These are phyloP conservation scores for Quercus lobata DNA, from an alignment of 331 rosid species.

Conservation along the genomic window DNA sequence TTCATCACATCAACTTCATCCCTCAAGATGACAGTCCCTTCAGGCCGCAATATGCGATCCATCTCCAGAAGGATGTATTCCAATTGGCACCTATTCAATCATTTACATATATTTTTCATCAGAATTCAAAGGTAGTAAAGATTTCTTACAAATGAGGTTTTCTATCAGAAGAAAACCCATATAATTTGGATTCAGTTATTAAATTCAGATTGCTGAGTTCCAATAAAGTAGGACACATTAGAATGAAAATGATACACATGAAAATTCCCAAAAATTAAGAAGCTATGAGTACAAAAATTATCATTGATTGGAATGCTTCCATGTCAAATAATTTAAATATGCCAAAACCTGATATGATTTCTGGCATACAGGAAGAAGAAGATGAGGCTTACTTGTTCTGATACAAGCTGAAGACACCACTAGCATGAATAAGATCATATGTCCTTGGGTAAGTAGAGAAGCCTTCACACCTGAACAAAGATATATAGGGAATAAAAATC, in stretches of 20 bases:
- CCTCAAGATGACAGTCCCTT: conserved; percentile 71
- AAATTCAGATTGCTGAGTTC: background rate
- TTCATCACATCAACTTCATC: conserved; percentile 79
- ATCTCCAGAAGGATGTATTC: conserved; percentile 91
- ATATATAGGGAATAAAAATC: background rate
- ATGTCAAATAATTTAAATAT: background rate
- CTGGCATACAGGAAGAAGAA: conserved; percentile 16
- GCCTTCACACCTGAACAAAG: conserved; percentile 91
- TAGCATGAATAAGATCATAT: conserved; percentile 84
- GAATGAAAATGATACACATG: no score
- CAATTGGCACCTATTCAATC: conserved; percentile 49
- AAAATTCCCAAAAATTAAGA: background rate
- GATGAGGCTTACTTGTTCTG: conserved; percentile 55
- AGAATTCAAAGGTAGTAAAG: background rate
- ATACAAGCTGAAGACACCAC: conserved; percentile 75
- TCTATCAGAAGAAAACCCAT: background rate
- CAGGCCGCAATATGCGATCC: conserved; percentile 91
- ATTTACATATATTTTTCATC: background rate
- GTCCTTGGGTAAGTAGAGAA: conserved; percentile 99
- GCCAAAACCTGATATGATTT: background rate
- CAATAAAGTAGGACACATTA: background rate
- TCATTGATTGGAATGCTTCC: background rate
- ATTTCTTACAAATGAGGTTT: background rate
- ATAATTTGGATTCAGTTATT: background rate
- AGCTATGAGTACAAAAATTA: background rate